Base-by-base conservation (phyloP, 495 filamentous ascomycete genomes). In the Podospora pseudocomata region DNA sequence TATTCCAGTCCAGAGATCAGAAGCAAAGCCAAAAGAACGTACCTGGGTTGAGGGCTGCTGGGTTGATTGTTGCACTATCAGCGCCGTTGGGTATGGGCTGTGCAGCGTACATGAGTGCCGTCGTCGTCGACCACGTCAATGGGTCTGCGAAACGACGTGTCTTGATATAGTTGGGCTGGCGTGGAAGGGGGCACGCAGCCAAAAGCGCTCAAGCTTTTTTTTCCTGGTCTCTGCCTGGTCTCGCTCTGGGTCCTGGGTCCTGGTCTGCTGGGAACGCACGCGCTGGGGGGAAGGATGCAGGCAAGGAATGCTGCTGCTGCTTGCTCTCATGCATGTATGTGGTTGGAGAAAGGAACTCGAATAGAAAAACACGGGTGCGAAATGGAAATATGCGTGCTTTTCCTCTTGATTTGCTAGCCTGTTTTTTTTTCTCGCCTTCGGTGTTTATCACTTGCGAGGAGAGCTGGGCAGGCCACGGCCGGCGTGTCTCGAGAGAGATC, bases 51-150 rank as follows among this genome's bases (percentile, higher is more conserved):
- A 85, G 82, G 56, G 82, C 82, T 71, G 82, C 82, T 75, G 82
- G 82, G 78, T 84, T 83, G 80, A 85, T 85, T 78, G 82, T 85
- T 73, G 80, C 82, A 85, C 82, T 82, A 77, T 85, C 82, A 79
- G 79, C 80, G 81, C 82, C 81, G 79, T 83, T 83, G 39, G 39
- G 39, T 49, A 16, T 49, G 73, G 81, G 80, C 77, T 79, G 82
- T 80, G 82, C 79, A 79, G 82, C 80, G 81, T 85, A 85, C 82
- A 85, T 85, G 78, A 80, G 81, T 70, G 72, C 72, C 74, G 75
- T 71, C 76, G 76, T 78, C 75, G 74, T 73, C 71, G 72, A 79
- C 72, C 76, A 77, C 76, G 76, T 75, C 74, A 73, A 77, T 75
- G 74, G 75, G 73, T 79, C 76, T 81, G 80, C 80, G 80, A 80